A percentile compares a stretch with the other conserved stretches of the same genome.
phyloP scores from a whole-genome alignment of 352 stramenopile species.

The Discostella stelligera region DNA sequence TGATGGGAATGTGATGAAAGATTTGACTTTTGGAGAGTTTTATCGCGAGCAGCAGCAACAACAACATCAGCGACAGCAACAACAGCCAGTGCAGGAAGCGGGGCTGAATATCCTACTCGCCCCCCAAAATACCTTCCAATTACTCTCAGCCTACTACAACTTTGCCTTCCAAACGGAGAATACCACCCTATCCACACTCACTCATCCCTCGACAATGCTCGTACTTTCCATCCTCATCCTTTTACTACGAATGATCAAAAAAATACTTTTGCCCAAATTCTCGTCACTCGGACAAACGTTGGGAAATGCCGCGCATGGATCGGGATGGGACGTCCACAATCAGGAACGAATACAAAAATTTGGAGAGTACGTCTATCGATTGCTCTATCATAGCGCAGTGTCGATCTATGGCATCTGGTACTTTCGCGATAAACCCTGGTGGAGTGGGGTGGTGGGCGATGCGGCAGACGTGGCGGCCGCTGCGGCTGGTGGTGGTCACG shows the following conservation, averaged over 20 bases:
- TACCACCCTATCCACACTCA: slow-evolving; percentile 61
- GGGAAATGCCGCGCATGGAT: slow-evolving; percentile 57
- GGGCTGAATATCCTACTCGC: not conserved
- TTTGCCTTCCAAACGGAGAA: slow-evolving; percentile 74
- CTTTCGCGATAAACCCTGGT: slow-evolving; percentile 75
- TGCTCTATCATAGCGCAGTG: slow-evolving; percentile 71
- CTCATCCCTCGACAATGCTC: slow-evolving; percentile 46
- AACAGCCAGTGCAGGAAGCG: not conserved
- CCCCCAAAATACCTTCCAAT: not conserved
- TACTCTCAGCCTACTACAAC: slow-evolving; percentile 42
- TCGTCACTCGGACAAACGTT: slow-evolving; percentile 49
- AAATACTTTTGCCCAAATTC: slow-evolving; percentile 57
- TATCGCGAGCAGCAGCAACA: not conserved
- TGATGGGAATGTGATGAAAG: slow-evolving; percentile 17
- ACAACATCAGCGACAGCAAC: too few relatives aligned
- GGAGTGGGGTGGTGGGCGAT: slow-evolving; percentile 26
- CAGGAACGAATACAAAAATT: slow-evolving; percentile 75
- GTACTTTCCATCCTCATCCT: slow-evolving; percentile 58
- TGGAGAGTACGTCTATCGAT: slow-evolving; percentile 81
- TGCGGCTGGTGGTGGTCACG: too few relatives aligned
- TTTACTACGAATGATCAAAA: slow-evolving; percentile 59
- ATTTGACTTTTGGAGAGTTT: slow-evolving; percentile 35
- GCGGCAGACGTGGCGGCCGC: too few relatives aligned
- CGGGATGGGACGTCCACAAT: slow-evolving; percentile 66
- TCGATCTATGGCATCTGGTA: slow-evolving; percentile 62